Base-by-base conservation (phyloP, 768 basidiomycete species). In the Lactifluus volemus region DNA sequence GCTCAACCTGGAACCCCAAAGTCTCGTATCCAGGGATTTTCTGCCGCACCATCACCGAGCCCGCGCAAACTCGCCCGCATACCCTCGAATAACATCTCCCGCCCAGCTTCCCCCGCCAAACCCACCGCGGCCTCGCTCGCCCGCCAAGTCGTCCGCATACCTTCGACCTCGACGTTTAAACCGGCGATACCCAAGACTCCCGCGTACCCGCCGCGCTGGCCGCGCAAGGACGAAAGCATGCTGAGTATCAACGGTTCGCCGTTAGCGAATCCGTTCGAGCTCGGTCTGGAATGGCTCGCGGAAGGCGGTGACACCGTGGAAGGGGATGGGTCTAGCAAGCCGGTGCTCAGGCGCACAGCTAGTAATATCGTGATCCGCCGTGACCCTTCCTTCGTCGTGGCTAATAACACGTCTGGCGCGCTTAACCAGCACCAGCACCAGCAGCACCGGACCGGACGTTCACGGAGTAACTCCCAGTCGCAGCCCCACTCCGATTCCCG, bases 211-310 rank as follows among this genome's bases (percentile, higher is more conserved):
- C 75, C 85, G 50, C 84, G 89, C 29, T 76, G 85, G 69, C 86
- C 88, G 11, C 81, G 86, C 45, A 81, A 78, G 64, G 83, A 89
- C 67, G 91, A 93, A 71, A 83, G 78, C 67, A 82, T 92, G 81
- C 77, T 92, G 53, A 89, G 89, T 67, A 72, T 87, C 19, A 92
- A 93, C 62, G 91, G 91, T 4, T 90, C 88, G 0, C 91, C 91
- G 0, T 77, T 92, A 17, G 82, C 84, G 17, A 91, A 91, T 69
- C 89, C 89, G 1, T 87, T 85, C 67, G 77, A 84, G 61, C 81
- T 85, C 65, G 85, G 84, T 19, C 69, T 84, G 49, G 75, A 79
- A 42, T 83, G 84, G 84, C 79, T 85, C 65, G 76, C 77, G 63
- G 76, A 76, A 25, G 25, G 25, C 21, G 70, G 70, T 9, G 72